Conservation (phyloP, 345 rosid species). For the Noccaea caerulescens region DNA sequence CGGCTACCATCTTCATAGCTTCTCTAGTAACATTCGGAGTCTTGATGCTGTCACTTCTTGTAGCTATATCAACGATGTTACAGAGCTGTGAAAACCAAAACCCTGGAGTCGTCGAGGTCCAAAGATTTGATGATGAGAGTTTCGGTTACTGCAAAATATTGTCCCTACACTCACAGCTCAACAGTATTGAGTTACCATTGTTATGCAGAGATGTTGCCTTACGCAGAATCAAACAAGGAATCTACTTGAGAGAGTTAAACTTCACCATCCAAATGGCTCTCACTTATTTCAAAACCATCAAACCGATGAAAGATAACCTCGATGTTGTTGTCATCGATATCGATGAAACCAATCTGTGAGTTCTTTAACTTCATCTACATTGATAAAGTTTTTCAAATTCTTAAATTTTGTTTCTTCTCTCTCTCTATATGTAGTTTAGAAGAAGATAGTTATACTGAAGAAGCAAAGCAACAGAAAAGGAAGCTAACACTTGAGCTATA, state of each 20-base stretch:
- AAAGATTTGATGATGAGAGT: slow-evolving; percentile 40
- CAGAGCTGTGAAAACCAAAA: slow-evolving; percentile 63
- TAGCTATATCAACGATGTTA: slow-evolving; percentile 72
- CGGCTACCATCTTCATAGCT: slow-evolving; percentile 70
- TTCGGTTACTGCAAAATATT: slow-evolving; percentile 59
- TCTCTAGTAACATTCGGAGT: slow-evolving; percentile 66
- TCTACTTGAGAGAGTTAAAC: slow-evolving; percentile 59
- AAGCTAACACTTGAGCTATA: slow-evolving; percentile 49
- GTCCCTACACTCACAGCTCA: slow-evolving; percentile 65
- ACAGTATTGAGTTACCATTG: slow-evolving; percentile 55
- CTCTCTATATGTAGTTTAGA: slow-evolving; percentile 40
- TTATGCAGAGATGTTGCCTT: slow-evolving; percentile 56
- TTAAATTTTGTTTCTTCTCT: no score
- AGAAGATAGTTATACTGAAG: slow-evolving; percentile 47
- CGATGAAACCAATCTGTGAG: slow-evolving; percentile 59
- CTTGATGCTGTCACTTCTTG: slow-evolving; percentile 59
- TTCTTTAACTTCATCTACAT: neutral
- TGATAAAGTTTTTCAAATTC: no score
- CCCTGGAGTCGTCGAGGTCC: slow-evolving; percentile 54
- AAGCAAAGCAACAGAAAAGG: slow-evolving; percentile 51
- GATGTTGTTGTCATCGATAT: slow-evolving; percentile 71
- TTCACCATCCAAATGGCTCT: slow-evolving; percentile 52
- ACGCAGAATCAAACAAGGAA: slow-evolving; percentile 52
- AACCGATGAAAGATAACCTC: slow-evolving; percentile 44
- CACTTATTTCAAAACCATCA: slow-evolving; percentile 47